Evolutionary conservation across 495 filamentous ascomycete species (phyloP), one percentile per base, ranked within the genome.

Genomic region (Penicillium nucicola): DNA sequence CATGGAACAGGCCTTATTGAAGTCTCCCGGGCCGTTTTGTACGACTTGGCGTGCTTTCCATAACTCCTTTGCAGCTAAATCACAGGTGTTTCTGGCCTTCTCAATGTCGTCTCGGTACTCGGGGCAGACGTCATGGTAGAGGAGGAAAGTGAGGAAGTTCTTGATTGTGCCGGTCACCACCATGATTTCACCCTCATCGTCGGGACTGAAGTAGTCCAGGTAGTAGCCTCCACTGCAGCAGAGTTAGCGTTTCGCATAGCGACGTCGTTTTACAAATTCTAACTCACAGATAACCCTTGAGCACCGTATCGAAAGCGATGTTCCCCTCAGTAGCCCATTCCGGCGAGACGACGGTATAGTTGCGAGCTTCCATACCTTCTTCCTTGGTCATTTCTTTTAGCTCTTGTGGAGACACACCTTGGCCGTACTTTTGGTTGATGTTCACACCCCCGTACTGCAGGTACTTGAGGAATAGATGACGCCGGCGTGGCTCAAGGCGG

Each of bases 61-160:
- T 10, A 90, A 65, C 62, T 97, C 89, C 15, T 74, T 69, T 8
- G 82, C 73, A 11, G 88, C 90, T 19, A 75, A 56, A 20, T 86
- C 79, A 57, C 91, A 96, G 34, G 90, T 63, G 3, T 57, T 62
- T 18, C 85, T 75, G 2, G 91, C 92, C 2, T 73, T 75, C 22
- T 80, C 65, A 42, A 97, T 77, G 53, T 88, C 78, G 1, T 77
- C 72, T 1, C 58, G 70, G 63, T 91, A 85, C 56, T 98, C 93
- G 3, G 87, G 86, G 54, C 89, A 95, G 12, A 95, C 93, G 31
- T 87, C 76, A 58, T 97, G 92, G 48, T 79, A 78, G 11, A 90
- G 73, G 8, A 97, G 76, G 57, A 96, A 98, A 55, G 90, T 90
- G 49, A 95, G 79, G 66, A 97, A 96, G 66, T 93, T 96, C 42